Base-by-base conservation (phyloP, 2,329 filamentous ascomycete species). In the Parastagonospora avenae region DNA sequence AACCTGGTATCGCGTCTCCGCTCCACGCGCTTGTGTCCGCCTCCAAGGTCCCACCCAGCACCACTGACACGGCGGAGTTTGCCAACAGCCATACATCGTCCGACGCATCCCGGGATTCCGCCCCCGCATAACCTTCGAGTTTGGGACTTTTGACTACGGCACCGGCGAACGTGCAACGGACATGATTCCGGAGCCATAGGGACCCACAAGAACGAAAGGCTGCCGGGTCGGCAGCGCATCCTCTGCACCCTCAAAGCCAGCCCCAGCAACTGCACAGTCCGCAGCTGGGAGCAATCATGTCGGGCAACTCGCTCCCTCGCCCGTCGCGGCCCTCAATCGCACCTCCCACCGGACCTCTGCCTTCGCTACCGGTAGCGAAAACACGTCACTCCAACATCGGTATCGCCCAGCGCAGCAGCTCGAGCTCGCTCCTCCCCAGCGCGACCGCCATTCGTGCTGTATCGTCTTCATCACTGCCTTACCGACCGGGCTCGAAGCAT, bases 331-430 rank as follows among this genome's bases (percentile, higher is more conserved):
- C 81, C 44, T 72, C 78, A 24, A 73, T 86, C 63, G 88, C 86
- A 51, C 88, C 91, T 42, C 89, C 91, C 12, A 85, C 84, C 28
- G 82, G 85, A 56, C 84, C 88, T 27, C 78, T 94, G 19, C 90
- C 91, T 37, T 86, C 89, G 37, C 77, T 95, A 41, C 90, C 91
- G 27, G 79, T 89, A 14, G 75, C 80, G 39, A 94, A 91, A 74
- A 85, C 87, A 33, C 83, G 90, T 55, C 87, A 83, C 73, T 86
- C 78, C 49, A 67, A 63, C 44, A 50, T 60, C 36, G 60, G 64
- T 48, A 63, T 71, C 46, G 60, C 70, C 10, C 53, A 60, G 37
- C 66, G 65, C 15, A 48, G 53, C 3, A 51, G 64, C 14, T 57
- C 60, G 29, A 54, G 46, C 28, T 73, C 70, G 40, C 51, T 69